Evolutionary conservation across 345 rosid genomes (phyloP).

Genomic region (Murraya koenigii): DNA sequence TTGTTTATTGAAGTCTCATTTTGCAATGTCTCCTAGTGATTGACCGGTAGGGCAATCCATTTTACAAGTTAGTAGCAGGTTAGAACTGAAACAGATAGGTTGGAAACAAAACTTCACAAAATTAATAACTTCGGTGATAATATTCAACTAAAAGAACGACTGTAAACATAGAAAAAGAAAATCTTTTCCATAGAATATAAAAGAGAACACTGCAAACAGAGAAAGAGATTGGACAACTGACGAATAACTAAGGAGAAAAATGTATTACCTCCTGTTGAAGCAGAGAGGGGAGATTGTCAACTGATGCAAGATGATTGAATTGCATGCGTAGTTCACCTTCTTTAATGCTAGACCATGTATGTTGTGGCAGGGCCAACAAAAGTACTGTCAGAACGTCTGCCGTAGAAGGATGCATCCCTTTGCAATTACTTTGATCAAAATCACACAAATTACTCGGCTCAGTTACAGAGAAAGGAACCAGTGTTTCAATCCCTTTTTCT

Average conservation of each 20-base stretch:
- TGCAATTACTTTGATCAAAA: constrained; percentile 12
- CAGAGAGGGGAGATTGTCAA: constrained; percentile 14
- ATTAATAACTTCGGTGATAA: not conserved
- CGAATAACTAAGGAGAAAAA: not conserved
- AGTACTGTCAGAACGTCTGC: constrained; percentile 30
- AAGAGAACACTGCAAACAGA: not conserved
- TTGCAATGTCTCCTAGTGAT: not conserved
- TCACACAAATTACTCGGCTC: constrained; percentile 12
- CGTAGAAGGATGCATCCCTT: constrained; percentile 22
- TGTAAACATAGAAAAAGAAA: too few relatives aligned
- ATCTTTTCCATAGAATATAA: too few relatives aligned
- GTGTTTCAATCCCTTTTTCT: constrained; percentile 16
- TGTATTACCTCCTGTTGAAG: constrained; percentile 26
- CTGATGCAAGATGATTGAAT: constrained; percentile 13
- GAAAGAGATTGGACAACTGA: not conserved
- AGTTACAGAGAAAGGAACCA: constrained; percentile 23
- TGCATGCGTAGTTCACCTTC: constrained; percentile 18
- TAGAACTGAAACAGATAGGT: not conserved
- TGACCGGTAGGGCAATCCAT: not conserved
- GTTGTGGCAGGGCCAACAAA: constrained; percentile 23
- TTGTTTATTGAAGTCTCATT: not conserved
- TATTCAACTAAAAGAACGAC: too few relatives aligned
- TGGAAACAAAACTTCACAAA: not conserved
- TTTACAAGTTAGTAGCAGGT: not conserved
- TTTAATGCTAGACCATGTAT: constrained; percentile 28